Evolutionary conservation across 306 rosid genomes (phyloP), one percentile per base, ranked within the genome.

Genomic region (Mucuna pruriens): DNA sequence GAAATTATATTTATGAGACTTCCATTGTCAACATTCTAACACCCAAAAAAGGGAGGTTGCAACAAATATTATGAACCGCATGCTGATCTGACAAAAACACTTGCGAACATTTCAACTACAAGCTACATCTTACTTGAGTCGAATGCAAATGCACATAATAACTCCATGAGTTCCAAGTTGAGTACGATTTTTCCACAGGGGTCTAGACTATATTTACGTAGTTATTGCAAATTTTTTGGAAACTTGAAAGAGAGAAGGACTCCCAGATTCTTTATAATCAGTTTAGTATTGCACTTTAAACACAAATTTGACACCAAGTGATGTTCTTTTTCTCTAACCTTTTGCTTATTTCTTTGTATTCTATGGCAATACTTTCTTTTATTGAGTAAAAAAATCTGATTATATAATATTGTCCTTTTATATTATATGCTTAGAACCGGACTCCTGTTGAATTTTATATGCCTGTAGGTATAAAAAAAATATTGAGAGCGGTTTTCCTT

Each of bases 381-480:
- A 3, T 16, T 3, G 4, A 33, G 6, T 31, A 31, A 2, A 61
- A 61, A 61, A 3, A 33, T 40, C 22, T 31, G 69, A 62, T 10
- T 3, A 31, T 61, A 62, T 31, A 62, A 33, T 62, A 16, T 6
- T 62, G 22, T 15, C 22, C 17, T 15, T 6, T 62, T 7, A 62
- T 15, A 62, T 62, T 31, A 57, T 55, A 26, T 5, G 15, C 33
- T 38, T 34, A n/a, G 11, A 16, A n/a, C 45, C 70, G 8, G 45
- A 34, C 12, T 26, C 20, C 45, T 16, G 7, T 83, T 76, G 44
- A 76, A 12, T 31, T 26, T 20, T 5, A 61, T 52, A 73, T 54
- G 88, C 72, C 52, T 15, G 57, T 54, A 82, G 25, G 40, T 54
- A 34, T 31, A 29, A 15, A 29, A 29, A 13, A 20, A 29, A 61